Conservation (phyloP, 306 rosid genomes). For the apple (Malus domestica) region ASM211411v1 NC_041801.1:25742501-25743000, state of each 20-base stretch:
- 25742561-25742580: neutral
- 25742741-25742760: constrained; percentile 38
- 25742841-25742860: neutral
- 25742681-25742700: constrained; percentile 62
- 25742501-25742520: neutral
- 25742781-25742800: neutral
- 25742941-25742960: constrained; percentile 56
- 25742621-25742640: neutral
- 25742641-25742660: constrained; percentile 3
- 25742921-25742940: constrained; percentile 66
- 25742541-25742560: neutral
- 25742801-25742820: neutral
- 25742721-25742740: constrained; percentile 57
- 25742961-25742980: neutral
- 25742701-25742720: constrained; percentile 78
- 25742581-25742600: neutral
- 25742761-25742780: neutral
- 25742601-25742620: neutral
- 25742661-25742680: constrained; percentile 46
- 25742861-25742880: constrained; percentile 1
- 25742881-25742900: constrained; percentile 41
- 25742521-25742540: neutral
- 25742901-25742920: constrained; percentile 75
- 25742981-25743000: neutral
- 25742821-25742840: neutral